Conservation (phyloP, 805 yeast genomes). For the Candida ortonii region DNA sequence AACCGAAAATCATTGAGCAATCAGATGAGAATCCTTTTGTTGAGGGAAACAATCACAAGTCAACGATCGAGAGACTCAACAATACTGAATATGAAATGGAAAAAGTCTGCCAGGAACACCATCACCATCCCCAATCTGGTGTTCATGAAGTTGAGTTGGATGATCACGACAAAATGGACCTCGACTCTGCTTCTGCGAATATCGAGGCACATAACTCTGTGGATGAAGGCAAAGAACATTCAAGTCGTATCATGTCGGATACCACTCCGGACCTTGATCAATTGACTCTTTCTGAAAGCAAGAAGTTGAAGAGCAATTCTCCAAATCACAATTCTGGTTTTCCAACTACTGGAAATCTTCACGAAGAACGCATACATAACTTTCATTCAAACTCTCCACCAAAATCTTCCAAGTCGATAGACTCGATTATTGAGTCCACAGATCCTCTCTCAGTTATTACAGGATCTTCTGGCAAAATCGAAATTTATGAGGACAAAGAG, state of each 20-base stretch:
- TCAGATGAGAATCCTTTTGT: slow-evolving; percentile 16
- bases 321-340: neutral
- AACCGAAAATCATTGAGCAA: neutral
- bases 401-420: slow-evolving; percentile 12
- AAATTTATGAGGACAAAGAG: slow-evolving; percentile 22
- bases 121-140: neutral
- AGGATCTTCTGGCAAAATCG: slow-evolving; percentile 14
- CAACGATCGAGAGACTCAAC: slow-evolving; percentile 7
- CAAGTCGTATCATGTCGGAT: slow-evolving; percentile 16
- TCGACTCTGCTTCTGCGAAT: slow-evolving; percentile 7
- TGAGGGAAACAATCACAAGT: slow-evolving; percentile 2
- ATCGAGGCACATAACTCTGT: too few relatives aligned
- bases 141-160: neutral
- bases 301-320: slow-evolving; percentile 4
- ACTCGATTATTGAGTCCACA: slow-evolving; percentile 19
- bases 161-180: slow-evolving; percentile 17
- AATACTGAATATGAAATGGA: slow-evolving; percentile 11
- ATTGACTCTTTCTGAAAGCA: slow-evolving; percentile 15
- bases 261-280: slow-evolving; percentile 22
- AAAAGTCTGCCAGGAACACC: slow-evolving; percentile 12
- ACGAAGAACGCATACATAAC: neutral
- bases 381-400: slow-evolving; percentile 9
- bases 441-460: slow-evolving; percentile 27
- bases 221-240: slow-evolving; percentile 2
- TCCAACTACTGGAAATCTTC: slow-evolving; percentile 1